Conservation (phyloP, 73 alveolate genomes). For the Paramecium primaurelia region DNA sequence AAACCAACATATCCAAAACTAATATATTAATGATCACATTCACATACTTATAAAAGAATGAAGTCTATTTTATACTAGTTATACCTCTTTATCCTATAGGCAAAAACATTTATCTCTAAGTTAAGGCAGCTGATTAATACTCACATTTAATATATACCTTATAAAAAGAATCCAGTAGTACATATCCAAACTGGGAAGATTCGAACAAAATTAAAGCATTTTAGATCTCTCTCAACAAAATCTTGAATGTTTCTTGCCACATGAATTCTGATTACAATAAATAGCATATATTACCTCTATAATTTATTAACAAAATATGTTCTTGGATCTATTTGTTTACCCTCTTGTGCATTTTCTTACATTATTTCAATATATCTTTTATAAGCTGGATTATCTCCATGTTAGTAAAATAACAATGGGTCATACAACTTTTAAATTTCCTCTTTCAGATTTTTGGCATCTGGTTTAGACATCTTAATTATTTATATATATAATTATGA, state of each 20-base stretch:
- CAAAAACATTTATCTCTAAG: constrained; percentile 20
- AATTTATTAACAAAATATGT: constrained; percentile 46
- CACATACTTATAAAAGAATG: constrained; percentile 50
- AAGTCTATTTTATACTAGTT: constrained; percentile 38
- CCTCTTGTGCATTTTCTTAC: constrained; percentile 55
- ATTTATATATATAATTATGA: neutral
- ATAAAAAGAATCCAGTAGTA: constrained; percentile 48
- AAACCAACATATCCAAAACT: constrained; percentile 4
- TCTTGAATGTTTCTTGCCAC: constrained; percentile 56
- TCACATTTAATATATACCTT: neutral
- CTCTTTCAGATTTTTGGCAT: constrained; percentile 30
- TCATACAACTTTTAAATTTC: constrained; percentile 55
- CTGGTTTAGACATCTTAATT: neutral
- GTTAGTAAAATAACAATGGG: constrained; percentile 52
- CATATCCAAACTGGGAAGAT: constrained; percentile 57
- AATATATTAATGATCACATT: neutral
- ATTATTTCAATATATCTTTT: constrained; percentile 52
- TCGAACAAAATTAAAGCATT: constrained; percentile 52
- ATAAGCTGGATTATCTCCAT: constrained; percentile 63
- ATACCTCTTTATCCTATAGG: constrained; percentile 60
- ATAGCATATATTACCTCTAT: constrained; percentile 1
- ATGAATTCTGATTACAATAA: neutral
- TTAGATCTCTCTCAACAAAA: constrained; percentile 58
- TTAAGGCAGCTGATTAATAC: neutral
- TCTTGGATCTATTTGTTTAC: constrained; percentile 59